Evolutionary conservation across 1,284 basidiomycete genomes (phyloP).

Genomic region (Peniophora sp.): DNA sequence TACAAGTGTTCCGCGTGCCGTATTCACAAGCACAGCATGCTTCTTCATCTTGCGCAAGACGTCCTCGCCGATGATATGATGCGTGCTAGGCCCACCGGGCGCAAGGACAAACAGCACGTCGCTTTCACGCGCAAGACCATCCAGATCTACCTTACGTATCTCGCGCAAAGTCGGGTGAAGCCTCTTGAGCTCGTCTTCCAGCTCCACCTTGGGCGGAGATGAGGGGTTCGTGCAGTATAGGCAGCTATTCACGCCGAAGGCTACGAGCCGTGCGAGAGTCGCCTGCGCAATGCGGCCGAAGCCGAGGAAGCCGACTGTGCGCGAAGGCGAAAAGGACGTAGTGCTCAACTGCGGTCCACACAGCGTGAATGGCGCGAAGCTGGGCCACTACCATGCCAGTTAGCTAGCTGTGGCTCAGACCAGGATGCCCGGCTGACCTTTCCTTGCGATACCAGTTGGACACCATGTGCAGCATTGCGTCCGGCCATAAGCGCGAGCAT

Average conservation of each 20-base stretch:
- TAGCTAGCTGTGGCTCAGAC: background rate
- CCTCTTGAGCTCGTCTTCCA: slow-evolving; percentile 44
- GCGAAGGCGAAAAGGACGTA: slow-evolving; percentile 37
- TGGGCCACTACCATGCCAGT: slow-evolving; percentile 47
- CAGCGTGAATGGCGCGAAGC: slow-evolving; percentile 78
- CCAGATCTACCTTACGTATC: slow-evolving; percentile 55
- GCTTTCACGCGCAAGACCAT: slow-evolving; percentile 62
- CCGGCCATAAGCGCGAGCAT: slow-evolving; percentile 91
- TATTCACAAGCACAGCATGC: slow-evolving; percentile 74
- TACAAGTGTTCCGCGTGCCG: slow-evolving; percentile 75
- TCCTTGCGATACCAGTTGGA: slow-evolving; percentile 59
- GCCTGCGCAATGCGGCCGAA: slow-evolving; percentile 90
- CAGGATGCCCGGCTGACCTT: slow-evolving; percentile 34
- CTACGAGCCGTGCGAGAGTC: slow-evolving; percentile 65
- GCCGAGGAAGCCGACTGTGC: slow-evolving; percentile 85
- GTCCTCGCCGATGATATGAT: slow-evolving; percentile 62
- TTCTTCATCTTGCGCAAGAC: slow-evolving; percentile 84
- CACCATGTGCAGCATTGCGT: slow-evolving; percentile 64
- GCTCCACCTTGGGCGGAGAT: slow-evolving; percentile 32
- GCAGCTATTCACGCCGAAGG: slow-evolving; percentile 68
- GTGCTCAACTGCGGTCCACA: slow-evolving; percentile 74
- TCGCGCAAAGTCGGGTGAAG: slow-evolving; percentile 37
- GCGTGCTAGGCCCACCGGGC: slow-evolving; percentile 67
- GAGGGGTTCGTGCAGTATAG: slow-evolving; percentile 56
- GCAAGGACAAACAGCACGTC: slow-evolving; percentile 84